Evolutionary conservation across 1,284 basidiomycete species (phyloP), one percentile per base, ranked within the genome.

Genomic region (Cutaneotrichosporon arboriforme): DNA sequence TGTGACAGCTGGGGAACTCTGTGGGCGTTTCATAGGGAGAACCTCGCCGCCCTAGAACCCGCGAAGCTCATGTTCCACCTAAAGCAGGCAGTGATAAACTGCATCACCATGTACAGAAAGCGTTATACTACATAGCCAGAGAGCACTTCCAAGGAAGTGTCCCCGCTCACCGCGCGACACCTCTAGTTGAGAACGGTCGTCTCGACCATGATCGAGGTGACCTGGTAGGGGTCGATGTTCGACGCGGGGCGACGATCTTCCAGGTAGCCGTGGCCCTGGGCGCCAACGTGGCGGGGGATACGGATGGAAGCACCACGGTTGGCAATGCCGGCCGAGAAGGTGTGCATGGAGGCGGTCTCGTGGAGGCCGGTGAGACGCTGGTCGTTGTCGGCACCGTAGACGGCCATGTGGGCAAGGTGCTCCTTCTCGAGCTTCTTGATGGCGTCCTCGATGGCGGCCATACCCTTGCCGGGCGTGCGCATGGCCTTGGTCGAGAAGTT

Each of bases 301-400:
- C 55, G 68, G 61, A 79, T 90, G 85, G 76, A 93, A 48, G 90
- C 91, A 71, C 92, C 94, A 77, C 94, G 90, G 82, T 98, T 90
- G 67, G 94, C 94, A 58, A 97, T 89, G 77, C 94, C 94, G 56
- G 88, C 90, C 63, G 86, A 89, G 82, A 99, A 99, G 56, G 77
- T 75, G 67, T 86, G 83, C 71, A 98, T 97, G 78, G 94, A 90
- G 58, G 88, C 93, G 46, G 96, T 99, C 83, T 99, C 96, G 74
- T 96, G 92, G 52, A 69, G 72, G 59, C 93, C 92, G 40, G 91
- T 94, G 68, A 97, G 81, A 73, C 92, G 84, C 64, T 90, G 79
- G 60, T 97, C 92, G 77, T 97, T 97, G 81, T 92, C 90, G 74
- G 92, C 89, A 65, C 93, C 93, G 76, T 97, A 97, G 52, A 96